Conservation (phyloP, 805 yeast genomes). For the Pichia kluyveri region DNA sequence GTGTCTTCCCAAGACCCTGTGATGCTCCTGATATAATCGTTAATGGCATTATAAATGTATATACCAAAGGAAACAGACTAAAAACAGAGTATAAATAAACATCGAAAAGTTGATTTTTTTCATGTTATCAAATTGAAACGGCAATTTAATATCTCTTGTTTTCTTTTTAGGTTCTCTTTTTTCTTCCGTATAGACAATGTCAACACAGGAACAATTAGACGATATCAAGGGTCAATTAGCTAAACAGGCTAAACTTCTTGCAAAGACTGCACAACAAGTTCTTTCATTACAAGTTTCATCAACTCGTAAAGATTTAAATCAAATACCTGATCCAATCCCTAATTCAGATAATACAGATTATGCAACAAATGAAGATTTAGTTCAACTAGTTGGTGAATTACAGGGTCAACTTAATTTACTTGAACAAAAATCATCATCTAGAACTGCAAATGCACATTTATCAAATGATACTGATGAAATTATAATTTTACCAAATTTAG, state of each 20-base stretch:
- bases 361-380: constrained; percentile 76
- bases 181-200: not conserved
- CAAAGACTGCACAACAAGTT: constrained; percentile 74
- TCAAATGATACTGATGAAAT: constrained; percentile 32
- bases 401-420: constrained; percentile 77
- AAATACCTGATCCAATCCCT: constrained; percentile 14
- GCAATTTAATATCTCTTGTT: no score
- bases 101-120: no score
- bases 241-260: constrained; percentile 57
- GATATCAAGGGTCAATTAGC: constrained; percentile 32
- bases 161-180: not conserved
- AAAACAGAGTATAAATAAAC: no score
- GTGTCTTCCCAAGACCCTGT: constrained; percentile 82
- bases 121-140: no score
- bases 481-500: constrained; percentile 71
- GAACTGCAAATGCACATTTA: constrained; percentile 57
- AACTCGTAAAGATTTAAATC: constrained; percentile 24
- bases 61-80: no score
- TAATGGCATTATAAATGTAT: constrained; percentile 24
- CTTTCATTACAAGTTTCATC: constrained; percentile 59
- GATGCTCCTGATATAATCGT: constrained; percentile 86
- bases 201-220: constrained; percentile 32
- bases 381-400: constrained; percentile 79
- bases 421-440: constrained; percentile 68
- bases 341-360: constrained; percentile 42